Evolutionary conservation across 2,329 filamentous ascomycete genomes (phyloP), one percentile per base, ranked within the genome.

Genomic region (Fusarium paranaense): DNA sequence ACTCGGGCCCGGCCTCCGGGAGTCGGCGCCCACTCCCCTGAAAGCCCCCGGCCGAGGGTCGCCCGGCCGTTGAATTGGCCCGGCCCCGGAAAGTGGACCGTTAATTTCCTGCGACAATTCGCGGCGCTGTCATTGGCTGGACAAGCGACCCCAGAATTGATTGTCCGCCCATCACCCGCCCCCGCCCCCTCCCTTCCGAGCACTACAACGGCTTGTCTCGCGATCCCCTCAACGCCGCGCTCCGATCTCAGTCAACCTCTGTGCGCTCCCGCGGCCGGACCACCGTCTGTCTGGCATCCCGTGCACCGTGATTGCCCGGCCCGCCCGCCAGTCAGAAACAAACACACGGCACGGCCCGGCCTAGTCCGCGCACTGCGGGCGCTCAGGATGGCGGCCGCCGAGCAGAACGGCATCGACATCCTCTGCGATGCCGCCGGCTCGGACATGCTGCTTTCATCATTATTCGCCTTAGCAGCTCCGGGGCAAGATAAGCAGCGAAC

Each of bases 401-500:
- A 76, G 64, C 76, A 78, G 64, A 78, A 78, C 73, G 76, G 76
- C 45, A 78, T 78, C 56, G 76, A 78, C 64, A 78, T 78, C 56
- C 70, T 78, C 56, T 78, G 76, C 62, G 76, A 78, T 73, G 76
- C 76, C 61, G 76, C 76, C 42, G 76, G 76, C 64, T 78, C 76
- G 33, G 76, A 78, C 47, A 77, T 78, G 76, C 62, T 78, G 38
- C 68, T 78, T 45, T 78, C 76, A 13, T 78, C 76, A 11, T 70
- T 78, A 22, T 78, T 78, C 57, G 74, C 76, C 42, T 64, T 78
- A 38, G 75, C 76, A 64, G 63, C 75, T 20, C 76, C 76, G 25
- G 65, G 65, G 13, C 33, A 72, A 37, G 75, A 74, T n/a, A 64
- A 67, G 45, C 68, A 78, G 20, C 75, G 76, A 47, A 58, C 61